Evolutionary conservation across 768 basidiomycete species (phyloP).

Genomic region (Paxillus involutus): DNA sequence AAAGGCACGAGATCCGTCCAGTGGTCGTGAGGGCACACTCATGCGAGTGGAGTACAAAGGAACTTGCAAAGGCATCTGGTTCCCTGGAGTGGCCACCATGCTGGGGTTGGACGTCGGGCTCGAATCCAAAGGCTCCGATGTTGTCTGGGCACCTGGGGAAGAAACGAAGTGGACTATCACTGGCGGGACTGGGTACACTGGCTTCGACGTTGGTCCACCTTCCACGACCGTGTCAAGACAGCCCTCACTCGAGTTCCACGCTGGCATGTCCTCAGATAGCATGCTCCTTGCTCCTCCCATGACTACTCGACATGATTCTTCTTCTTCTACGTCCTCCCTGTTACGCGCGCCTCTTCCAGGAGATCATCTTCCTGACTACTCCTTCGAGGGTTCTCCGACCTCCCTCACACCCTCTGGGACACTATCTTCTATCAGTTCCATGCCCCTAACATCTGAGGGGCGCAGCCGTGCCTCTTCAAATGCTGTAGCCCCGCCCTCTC

Average conservation of each 20-base stretch:
- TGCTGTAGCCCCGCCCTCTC: constrained; percentile 17
- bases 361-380: constrained; percentile 66
- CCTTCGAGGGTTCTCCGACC: constrained; percentile 64
- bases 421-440: constrained; percentile 40
- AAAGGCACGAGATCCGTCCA: constrained; percentile 38
- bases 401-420: constrained; percentile 47
- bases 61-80: constrained; percentile 77
- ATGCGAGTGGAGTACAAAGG: constrained; percentile 72
- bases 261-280: constrained; percentile 14
- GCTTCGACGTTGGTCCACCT: constrained; percentile 57
- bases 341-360: constrained; percentile 73
- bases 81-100: constrained; percentile 78
- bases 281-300: constrained; percentile 22
- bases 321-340: constrained; percentile 58
- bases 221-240: constrained; percentile 42
- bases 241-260: constrained; percentile 48
- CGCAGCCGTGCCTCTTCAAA: constrained; percentile 41
- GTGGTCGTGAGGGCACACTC: constrained; percentile 50
- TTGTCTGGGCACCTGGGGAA: constrained; percentile 59
- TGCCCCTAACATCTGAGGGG: constrained; percentile 31
- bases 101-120: constrained; percentile 76
- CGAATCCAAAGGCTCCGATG: constrained; percentile 65
- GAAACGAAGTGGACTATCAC: constrained; percentile 57
- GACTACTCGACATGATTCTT: constrained; percentile 38
- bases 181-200: constrained; percentile 69